A percentile compares a stretch with the other conserved stretches of the same genome.
phyloP scores from a whole-genome alignment of 176 grass and related monocot genomes.

The Otatea glauca region DNA sequence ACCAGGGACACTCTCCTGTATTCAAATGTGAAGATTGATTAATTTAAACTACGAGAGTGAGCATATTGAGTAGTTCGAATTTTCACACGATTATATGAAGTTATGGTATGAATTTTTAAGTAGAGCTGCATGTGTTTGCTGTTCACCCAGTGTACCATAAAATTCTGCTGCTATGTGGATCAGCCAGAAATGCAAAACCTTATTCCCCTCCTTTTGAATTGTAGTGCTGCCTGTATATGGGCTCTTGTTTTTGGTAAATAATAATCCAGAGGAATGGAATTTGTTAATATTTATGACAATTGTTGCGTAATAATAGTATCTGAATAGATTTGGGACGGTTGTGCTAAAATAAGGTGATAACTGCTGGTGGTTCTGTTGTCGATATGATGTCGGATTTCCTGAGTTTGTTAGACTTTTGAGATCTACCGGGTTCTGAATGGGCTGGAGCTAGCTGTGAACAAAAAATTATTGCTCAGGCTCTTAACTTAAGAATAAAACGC shows the following conservation, averaged over 20 bases:
- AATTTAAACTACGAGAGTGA: conserved; percentile 16
- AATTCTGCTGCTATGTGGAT: conserved; percentile 15
- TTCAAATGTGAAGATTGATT: conserved; percentile 96
- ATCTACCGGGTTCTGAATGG: too few species aligned
- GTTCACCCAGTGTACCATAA: conserved; percentile 34
- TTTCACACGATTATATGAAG: conserved; percentile 3
- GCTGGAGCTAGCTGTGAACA: too few species aligned
- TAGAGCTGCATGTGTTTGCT: not conserved
- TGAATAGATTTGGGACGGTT: not conserved
- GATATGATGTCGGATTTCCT: not conserved
- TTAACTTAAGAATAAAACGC: too few species aligned
- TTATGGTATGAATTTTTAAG: too few species aligned
- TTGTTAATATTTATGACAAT: conserved; percentile 13
- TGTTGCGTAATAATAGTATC: conserved; percentile 26
- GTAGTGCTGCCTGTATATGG: conserved; percentile 18
- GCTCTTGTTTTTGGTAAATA: conserved; percentile 33
- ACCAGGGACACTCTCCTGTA: conserved; percentile 94
- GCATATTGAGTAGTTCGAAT: not conserved
- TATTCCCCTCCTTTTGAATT: not conserved
- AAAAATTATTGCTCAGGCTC: too few species aligned
- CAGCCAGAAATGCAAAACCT: not conserved
- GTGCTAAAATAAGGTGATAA: too few species aligned
- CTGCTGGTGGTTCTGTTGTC: not conserved
- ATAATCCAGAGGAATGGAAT: conserved; percentile 21
- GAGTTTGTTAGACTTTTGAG: not conserved